Percentiles rank a stretch among this genome's conserved stretches.
Evolutionary conservation across 1,284 basidiomycete species (phyloP).

Genomic region (Phellopilus nigrolimitatus): DNA sequence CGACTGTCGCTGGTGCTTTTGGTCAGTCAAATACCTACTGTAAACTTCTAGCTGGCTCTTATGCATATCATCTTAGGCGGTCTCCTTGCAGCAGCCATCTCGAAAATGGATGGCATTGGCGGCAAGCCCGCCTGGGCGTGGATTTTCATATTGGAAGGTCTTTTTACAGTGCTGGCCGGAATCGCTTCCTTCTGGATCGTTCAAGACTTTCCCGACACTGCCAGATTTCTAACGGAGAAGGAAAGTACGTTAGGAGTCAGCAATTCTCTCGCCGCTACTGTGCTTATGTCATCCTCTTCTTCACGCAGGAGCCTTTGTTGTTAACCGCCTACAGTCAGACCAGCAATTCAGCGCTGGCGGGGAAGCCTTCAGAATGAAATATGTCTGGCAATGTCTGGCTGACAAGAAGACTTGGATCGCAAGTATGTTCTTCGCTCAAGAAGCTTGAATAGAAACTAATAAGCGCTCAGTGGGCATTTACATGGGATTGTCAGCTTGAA

Average conservation of each 20-base stretch:
- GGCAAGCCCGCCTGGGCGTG: slow-evolving; percentile 56
- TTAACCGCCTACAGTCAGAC: slow-evolving; percentile 43
- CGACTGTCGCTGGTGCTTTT: slow-evolving; percentile 66
- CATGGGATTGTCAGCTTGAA: slow-evolving; percentile 38
- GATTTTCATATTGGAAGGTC: slow-evolving; percentile 77
- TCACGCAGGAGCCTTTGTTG: slow-evolving; percentile 43
- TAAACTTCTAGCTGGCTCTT: not conserved
- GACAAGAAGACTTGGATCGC: slow-evolving; percentile 53
- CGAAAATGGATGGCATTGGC: slow-evolving; percentile 63
- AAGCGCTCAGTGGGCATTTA: slow-evolving; percentile 38
- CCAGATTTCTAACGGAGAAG: slow-evolving; percentile 46
- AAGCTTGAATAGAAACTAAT: not conserved
- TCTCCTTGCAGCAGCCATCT: slow-evolving; percentile 59
- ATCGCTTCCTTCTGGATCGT: slow-evolving; percentile 50
- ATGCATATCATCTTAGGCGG: slow-evolving; percentile 38
- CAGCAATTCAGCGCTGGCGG: slow-evolving; percentile 45
- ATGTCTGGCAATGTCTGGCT: slow-evolving; percentile 41
- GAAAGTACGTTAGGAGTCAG: slow-evolving; percentile 40
- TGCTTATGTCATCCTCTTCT: slow-evolving; percentile 24
- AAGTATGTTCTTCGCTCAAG: slow-evolving; percentile 29
- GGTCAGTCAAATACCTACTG: slow-evolving; percentile 34
- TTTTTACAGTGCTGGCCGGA: slow-evolving; percentile 56
- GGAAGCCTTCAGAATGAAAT: slow-evolving; percentile 41
- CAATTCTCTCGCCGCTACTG: slow-evolving; percentile 15
- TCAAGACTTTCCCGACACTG: slow-evolving; percentile 56